phyloP scores from a whole-genome alignment of 495 filamentous ascomycete species.

The Penicillium paradoxum region DNA sequence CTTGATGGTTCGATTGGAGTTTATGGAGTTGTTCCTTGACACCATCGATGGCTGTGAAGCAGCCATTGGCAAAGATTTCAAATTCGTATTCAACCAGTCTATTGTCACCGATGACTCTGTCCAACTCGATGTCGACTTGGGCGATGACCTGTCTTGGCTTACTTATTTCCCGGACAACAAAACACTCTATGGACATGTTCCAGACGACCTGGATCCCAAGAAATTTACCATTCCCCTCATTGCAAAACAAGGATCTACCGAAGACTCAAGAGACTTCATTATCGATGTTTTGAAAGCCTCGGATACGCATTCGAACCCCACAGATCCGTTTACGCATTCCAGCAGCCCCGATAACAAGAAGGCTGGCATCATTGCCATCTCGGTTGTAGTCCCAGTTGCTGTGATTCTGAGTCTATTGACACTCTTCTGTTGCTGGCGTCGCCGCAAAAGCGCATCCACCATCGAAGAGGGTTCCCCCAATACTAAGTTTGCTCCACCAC shows the following conservation, averaged over 20 bases:
- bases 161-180: slow-evolving; percentile 53
- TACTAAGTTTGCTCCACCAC: slow-evolving; percentile 22
- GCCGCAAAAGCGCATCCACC: slow-evolving; percentile 23
- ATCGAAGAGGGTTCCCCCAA: slow-evolving; percentile 25
- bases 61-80: slow-evolving; percentile 59
- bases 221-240: slow-evolving; percentile 47
- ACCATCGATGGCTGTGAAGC: slow-evolving; percentile 46
- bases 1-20: slow-evolving; percentile 57
- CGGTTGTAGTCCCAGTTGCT: slow-evolving; percentile 39
- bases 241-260: slow-evolving; percentile 43
- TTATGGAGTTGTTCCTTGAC: slow-evolving; percentile 43
- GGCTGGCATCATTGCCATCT: slow-evolving; percentile 43
- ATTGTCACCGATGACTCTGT: slow-evolving; percentile 49
- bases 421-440: slow-evolving; percentile 41
- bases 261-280: slow-evolving; percentile 44
- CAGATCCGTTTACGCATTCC: slow-evolving; percentile 18
- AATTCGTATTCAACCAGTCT: slow-evolving; percentile 55
- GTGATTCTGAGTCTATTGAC: slow-evolving; percentile 31
- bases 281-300: slow-evolving; percentile 41
- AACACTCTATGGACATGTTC: slow-evolving; percentile 60
- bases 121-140: slow-evolving; percentile 50
- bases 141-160: slow-evolving; percentile 57
- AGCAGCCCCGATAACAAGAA: slow-evolving; percentile 24
- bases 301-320: slow-evolving; percentile 12
- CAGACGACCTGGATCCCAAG: slow-evolving; percentile 38